Base-by-base conservation (phyloP, 345 rosid species). In the Eutrema japonicum region DNA sequence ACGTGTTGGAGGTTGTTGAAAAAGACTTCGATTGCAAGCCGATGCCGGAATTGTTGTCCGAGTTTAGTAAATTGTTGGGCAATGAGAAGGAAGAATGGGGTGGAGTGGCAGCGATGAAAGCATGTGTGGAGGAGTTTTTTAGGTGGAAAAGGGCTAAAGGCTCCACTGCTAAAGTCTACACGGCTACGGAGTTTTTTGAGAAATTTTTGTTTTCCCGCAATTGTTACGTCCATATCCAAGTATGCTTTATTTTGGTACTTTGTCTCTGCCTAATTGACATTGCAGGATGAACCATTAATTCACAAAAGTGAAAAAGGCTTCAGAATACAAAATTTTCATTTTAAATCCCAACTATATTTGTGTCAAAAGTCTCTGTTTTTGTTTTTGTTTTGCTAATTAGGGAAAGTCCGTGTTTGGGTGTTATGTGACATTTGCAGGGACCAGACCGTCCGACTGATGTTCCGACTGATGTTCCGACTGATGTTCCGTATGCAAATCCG, bases 401-500 rank as follows among this genome's bases (percentile, higher is more conserved):
- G 22, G 7, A 46, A 7, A 10, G 16, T 47, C 3, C 18, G 6
- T 47, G 26, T 14, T 16, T 7, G 40, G 10, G 40, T 37, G 40
- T 37, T 37, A 37, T 47, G 51, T 47, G 51, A 47, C 51, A 47
- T 14, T n/a, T 47, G 51, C 51, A 47, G 51, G 51, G 26, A 9
- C 10, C 8, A 8, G 51, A 47, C 16, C 10, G 26, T 47, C 3
- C n/a, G n/a, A n/a, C n/a, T n/a, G n/a, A n/a, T n/a, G n/a, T n/a
- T n/a, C n/a, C n/a, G n/a, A n/a, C 16, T 16, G 16, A 16, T 0
- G 50, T 2, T 46, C 9, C 22, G 2, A n/a, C 16, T 16, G 16
- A 16, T 0, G 50, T 2, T 46, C 9, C 22, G 2, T 22, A 8
- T n/a, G 9, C 26, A 16, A 47, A 47, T 47, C 26, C 4, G 8